Conservation (phyloP, 1,284 basidiomycete species). For the Thecaphora frezii region DNA sequence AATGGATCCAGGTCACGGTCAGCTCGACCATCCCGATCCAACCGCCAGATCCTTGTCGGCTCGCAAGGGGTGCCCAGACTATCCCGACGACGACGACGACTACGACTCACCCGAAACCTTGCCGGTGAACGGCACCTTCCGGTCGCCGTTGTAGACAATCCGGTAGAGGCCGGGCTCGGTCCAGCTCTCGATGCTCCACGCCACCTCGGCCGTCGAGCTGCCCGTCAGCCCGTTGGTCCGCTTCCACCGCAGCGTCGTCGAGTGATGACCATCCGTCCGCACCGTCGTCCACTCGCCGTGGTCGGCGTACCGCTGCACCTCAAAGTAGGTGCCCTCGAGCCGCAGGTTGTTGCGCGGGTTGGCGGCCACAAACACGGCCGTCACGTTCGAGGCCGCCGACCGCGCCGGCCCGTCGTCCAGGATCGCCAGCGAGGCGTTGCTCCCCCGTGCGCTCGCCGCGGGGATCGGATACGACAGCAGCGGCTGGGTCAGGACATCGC, state of each 20-base stretch:
- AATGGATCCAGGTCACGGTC: too few species aligned
- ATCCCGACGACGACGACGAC: too few species aligned
- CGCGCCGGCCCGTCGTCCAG: slow-evolving; percentile 4
- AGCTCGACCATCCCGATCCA: too few species aligned
- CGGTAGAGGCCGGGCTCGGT: slow-evolving; percentile 69
- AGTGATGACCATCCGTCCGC: slow-evolving; percentile 76
- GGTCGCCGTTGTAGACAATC: slow-evolving; percentile 72
- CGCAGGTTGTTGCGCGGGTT: slow-evolving; percentile 79
- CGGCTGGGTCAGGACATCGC: slow-evolving; percentile 70
- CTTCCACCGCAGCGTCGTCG: slow-evolving; percentile 73
- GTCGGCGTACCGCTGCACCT: slow-evolving; percentile 66
- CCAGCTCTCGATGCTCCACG: slow-evolving; percentile 54
- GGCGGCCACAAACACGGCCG: slow-evolving; percentile 72
- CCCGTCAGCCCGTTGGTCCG: slow-evolving; percentile 32
- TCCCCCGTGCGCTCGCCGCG: slow-evolving; percentile 58
- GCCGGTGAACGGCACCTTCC: slow-evolving; percentile 65
- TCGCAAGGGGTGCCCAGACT: too few species aligned
- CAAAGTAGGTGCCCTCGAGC: slow-evolving; percentile 73
- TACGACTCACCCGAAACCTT: slow-evolving; percentile 10
- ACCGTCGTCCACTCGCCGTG: slow-evolving; percentile 65
- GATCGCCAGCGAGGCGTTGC: slow-evolving; percentile 4
- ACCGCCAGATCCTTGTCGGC: too few species aligned
- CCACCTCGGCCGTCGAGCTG: slow-evolving; percentile 22
- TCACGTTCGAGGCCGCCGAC: slow-evolving; percentile 63
- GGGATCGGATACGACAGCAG: slow-evolving; percentile 64